phyloP scores from a whole-genome alignment of 768 basidiomycete species.

The Lactifluus volemus region DNA sequence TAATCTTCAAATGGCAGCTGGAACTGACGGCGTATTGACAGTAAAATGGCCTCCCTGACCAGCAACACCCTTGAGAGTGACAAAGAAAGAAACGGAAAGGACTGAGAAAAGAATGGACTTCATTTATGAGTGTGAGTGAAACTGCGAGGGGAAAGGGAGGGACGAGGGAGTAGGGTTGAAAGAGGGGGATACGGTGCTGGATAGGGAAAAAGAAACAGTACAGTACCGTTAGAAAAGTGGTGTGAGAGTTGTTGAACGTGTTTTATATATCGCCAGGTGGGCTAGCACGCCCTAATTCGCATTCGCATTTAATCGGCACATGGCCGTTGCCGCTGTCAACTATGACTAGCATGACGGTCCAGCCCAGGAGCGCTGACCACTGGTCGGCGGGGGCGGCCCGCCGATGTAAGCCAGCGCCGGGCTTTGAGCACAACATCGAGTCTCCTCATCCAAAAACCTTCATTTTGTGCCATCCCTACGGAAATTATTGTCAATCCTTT shows the following conservation, averaged over 20 bases:
- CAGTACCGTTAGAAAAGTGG: conserved; percentile 11
- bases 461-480: too few relatives aligned
- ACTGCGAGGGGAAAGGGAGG: conserved; percentile 20
- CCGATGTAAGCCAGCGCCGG: too few relatives aligned
- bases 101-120: conserved; percentile 29
- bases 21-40: conserved; percentile 24
- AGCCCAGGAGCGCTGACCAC: too few relatives aligned
- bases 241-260: background rate
- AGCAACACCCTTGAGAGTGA: too few relatives aligned
- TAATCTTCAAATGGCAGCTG: background rate
- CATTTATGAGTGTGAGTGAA: conserved; percentile 33
- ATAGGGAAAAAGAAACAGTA: conserved; percentile 21
- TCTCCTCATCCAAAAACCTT: too few relatives aligned
- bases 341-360: too few relatives aligned
- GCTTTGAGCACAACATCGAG: too few relatives aligned
- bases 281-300: too few relatives aligned
- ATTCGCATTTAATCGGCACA: background rate
- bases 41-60: too few relatives aligned
- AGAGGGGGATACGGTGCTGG: conserved; percentile 23
- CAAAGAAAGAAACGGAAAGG: too few relatives aligned
- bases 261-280: background rate
- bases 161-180: conserved; percentile 25
- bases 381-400: too few relatives aligned
- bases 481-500: too few relatives aligned
- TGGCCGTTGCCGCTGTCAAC: background rate